Evolutionary conservation across 352 stramenopile species (phyloP), one percentile per base, ranked within the genome.

Genomic region (Stephanocyclus meneghinianus): DNA sequence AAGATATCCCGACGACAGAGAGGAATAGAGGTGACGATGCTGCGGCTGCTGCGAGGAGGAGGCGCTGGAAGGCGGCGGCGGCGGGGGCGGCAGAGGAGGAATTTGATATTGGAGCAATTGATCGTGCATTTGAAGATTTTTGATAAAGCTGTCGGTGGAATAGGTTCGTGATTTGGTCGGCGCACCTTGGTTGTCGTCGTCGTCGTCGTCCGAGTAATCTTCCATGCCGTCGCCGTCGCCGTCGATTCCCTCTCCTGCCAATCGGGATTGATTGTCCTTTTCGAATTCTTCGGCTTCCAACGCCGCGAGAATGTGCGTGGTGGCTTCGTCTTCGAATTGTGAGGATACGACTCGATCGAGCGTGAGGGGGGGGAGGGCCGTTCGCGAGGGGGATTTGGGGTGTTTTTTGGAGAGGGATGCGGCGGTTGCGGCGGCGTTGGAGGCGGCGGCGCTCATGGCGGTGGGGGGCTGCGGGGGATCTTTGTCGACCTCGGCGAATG

Each of bases 291-390:
- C 68, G 26, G 60, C 63, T 45, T 82, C 75, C 32, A 82, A 42
- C 35, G 75, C 75, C 4, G 75, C 75, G 4, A 82, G 37, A 30
- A 82, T 82, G 62, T 77, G 68, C 2, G 75, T 82, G 16, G 71
- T 71, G 29, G 75, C 75, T 30, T 82, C 75, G 45, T 77, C 74
- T 53, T 82, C 75, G 44, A 82, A 82, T 67, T 82, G 75, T 13
- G 75, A 76, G 16, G 50, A 65, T 21, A 76, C 50, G 6, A 82
- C 37, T 42, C 35, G 29, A 40, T 70, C 64, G 29, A 82, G 30
- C 16, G 74, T 56, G 8, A 80, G 26, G 32, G 55, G 44, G 7
- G 26, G 62, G 5, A 44, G 42, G 10, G 45, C 42, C 7, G n/a
- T 66, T 4, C 35, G 35, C 4, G 35, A 40, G 1, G 35, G 35